These are phyloP conservation scores for Abelmoschus esculentus DNA, from an alignment of 345 rosid species.

Conservation along the genomic window DNA sequence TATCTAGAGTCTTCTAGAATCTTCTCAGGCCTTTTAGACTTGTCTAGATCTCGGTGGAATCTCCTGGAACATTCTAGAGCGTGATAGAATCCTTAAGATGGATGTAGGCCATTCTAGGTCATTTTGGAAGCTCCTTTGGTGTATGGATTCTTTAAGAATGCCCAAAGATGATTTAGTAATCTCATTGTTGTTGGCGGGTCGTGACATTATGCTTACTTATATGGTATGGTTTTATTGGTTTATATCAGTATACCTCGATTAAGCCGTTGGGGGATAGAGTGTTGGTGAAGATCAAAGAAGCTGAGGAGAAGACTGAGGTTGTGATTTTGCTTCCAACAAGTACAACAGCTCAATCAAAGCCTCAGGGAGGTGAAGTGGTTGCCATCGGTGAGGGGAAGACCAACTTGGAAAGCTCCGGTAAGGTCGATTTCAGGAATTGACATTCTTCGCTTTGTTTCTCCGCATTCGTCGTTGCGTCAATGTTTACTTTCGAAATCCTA, in stretches of 20 bases:
- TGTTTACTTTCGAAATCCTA: neutral
- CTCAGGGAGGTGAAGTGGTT: constrained; percentile 90
- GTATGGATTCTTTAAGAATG: too few relatives aligned
- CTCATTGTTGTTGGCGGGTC: too few relatives aligned
- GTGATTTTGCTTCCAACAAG: constrained; percentile 82
- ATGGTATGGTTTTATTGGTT: neutral
- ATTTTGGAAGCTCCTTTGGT: too few relatives aligned
- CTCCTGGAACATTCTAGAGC: too few relatives aligned
- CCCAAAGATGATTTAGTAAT: too few relatives aligned
- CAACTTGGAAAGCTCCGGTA: constrained; percentile 42
- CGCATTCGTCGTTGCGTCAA: neutral
- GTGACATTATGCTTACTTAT: too few relatives aligned
- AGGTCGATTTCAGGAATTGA: neutral
- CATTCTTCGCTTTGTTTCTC: neutral
- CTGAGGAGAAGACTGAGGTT: constrained; percentile 73
- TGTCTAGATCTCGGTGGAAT: too few relatives aligned
- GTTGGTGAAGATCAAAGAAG: constrained; percentile 70
- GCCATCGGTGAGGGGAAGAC: constrained; percentile 80
- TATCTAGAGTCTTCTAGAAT: too few relatives aligned
- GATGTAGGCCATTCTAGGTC: too few relatives aligned
- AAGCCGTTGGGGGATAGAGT: constrained; percentile 86
- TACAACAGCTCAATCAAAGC: constrained; percentile 72
- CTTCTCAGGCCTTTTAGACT: too few relatives aligned
- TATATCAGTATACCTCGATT: constrained; percentile 58
- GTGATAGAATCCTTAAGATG: too few relatives aligned